Base-by-base conservation (phyloP, 306 rosid genomes). In the Coriaria nepalensis region DNA sequence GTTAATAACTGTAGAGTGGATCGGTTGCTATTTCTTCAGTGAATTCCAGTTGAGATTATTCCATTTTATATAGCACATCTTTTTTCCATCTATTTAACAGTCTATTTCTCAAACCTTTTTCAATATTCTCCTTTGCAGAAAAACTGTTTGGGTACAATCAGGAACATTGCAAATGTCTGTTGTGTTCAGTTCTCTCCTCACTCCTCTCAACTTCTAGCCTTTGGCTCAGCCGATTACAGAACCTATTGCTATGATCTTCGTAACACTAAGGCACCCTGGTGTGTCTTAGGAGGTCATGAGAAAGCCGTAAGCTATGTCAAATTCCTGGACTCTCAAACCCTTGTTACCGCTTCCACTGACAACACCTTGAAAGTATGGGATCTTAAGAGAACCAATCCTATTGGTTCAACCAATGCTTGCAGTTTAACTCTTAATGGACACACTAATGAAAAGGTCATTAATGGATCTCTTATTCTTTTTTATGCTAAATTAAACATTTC, bases 181-280 rank as follows among this genome's bases (percentile, higher is more conserved):
- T 83, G 97, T 55, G 95, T 88, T 60, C 95, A 88, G 57, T 88
- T 88, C 74, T 88, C 97, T 64, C 35, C 86, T 41, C 82, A 83
- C 67, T 88, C 97, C 50, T 74, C 84, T 43, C 77, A 88, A 65
- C 68, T 81, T 51, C 68, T 88, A 63, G 78, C 90, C 43, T 76
- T 83, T 37, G 97, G 97, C 41, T 83, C 82, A 66, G 80, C 95
- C 0, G 83, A 88, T 65, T 88, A 73, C 73, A 68, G 60, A 61
- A 88, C 84, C 40, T 88, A 84, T 66, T 88, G 93, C 78, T 88
- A 78, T 65, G 97, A 88, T 78, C 78, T 84, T 57, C 93, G 95
- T n/a, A 76, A 78, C 73, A 68, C 82, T 52, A 74, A 71, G 70
- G 70, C 69, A 59, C 93, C 97, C 10, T 88, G 95, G 95, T 84